phyloP scores from a whole-genome alignment of 2,329 filamentous ascomycete species.

The Aspergillus sp. region DNA sequence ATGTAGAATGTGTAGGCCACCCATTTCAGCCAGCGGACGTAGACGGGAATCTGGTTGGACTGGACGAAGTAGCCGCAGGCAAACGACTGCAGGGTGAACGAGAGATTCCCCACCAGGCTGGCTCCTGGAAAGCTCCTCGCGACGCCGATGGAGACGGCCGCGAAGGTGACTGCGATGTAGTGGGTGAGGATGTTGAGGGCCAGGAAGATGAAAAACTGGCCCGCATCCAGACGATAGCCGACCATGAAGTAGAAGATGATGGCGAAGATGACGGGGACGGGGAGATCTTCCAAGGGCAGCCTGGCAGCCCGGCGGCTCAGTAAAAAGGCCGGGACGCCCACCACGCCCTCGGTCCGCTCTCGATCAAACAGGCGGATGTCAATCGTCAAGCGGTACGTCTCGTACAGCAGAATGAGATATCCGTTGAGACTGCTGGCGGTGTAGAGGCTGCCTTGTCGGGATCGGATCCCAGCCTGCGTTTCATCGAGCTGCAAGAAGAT shows the following conservation, averaged over 20 bases:
- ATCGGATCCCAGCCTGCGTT: slow-evolving; percentile 70
- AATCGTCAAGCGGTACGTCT: slow-evolving; percentile 71
- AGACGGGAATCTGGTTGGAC: slow-evolving; percentile 69
- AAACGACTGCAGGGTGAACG: slow-evolving; percentile 71
- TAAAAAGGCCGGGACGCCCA: slow-evolving; percentile 67
- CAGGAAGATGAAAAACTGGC: slow-evolving; percentile 72
- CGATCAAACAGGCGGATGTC: slow-evolving; percentile 76
- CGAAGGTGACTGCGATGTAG: slow-evolving; percentile 71
- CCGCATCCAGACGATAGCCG: slow-evolving; percentile 63
- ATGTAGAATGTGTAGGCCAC: slow-evolving; percentile 52
- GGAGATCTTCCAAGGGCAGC: slow-evolving; percentile 68
- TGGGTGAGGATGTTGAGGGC: slow-evolving; percentile 67
- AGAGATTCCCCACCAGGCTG: slow-evolving; percentile 69
- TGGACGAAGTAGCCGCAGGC: slow-evolving; percentile 77
- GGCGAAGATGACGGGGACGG: slow-evolving; percentile 69
- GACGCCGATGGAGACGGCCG: slow-evolving; percentile 65
- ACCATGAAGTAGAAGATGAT: slow-evolving; percentile 77
- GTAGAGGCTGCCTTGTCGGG: slow-evolving; percentile 70
- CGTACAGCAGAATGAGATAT: slow-evolving; percentile 73
- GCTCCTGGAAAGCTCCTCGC: slow-evolving; percentile 68
- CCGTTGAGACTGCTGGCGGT: slow-evolving; percentile 70
- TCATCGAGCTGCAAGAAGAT: slow-evolving; percentile 67
- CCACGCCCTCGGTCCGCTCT: slow-evolving; percentile 70
- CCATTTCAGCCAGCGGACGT: slow-evolving; percentile 73
- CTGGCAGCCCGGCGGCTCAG: slow-evolving; percentile 68